Percentiles rank a stretch among this genome's conserved stretches.
Evolutionary conservation across 345 rosid genomes (phyloP).

Genomic region (Euphorbia peplus): DNA sequence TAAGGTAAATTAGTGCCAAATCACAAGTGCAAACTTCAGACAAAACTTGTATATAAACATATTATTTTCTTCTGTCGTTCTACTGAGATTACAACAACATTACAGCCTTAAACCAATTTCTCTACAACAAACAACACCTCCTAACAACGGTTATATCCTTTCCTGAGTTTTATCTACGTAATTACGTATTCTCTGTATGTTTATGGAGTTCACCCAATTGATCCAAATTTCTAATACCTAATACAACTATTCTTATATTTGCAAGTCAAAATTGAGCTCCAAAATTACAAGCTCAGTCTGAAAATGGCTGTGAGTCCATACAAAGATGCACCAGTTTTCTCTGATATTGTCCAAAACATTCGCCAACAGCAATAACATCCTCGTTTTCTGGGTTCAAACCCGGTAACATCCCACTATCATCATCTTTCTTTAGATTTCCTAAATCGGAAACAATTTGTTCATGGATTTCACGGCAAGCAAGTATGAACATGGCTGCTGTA

Average conservation of each 20-base stretch:
- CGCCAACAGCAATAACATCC: constrained; percentile 75
- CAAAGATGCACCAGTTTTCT: constrained; percentile 88
- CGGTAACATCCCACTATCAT: constrained; percentile 41
- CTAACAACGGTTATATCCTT: neutral
- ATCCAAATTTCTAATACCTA: too few species aligned
- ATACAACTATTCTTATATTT: too few species aligned
- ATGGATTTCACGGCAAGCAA: constrained; percentile 79
- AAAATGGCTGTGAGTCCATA: constrained; percentile 76
- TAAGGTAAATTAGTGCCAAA: too few species aligned
- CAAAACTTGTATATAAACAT: too few species aligned
- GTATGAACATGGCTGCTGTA: constrained; percentile 91
- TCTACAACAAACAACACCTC: neutral
- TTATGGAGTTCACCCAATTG: too few species aligned
- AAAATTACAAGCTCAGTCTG: constrained; percentile 39
- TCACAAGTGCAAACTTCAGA: too few species aligned
- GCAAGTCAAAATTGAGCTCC: too few species aligned
- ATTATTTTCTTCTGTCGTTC: too few species aligned
- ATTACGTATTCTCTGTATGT: too few species aligned
- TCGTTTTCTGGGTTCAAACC: constrained; percentile 68
- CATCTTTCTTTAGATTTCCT: constrained; percentile 33
- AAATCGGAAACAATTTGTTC: constrained; percentile 41
- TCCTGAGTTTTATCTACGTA: neutral
- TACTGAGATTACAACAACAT: neutral
- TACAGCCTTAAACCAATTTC: neutral
- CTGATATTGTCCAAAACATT: constrained; percentile 84